phyloP scores from a whole-genome alignment of 306 rosid species.

The Vigna angularis region DNA sequence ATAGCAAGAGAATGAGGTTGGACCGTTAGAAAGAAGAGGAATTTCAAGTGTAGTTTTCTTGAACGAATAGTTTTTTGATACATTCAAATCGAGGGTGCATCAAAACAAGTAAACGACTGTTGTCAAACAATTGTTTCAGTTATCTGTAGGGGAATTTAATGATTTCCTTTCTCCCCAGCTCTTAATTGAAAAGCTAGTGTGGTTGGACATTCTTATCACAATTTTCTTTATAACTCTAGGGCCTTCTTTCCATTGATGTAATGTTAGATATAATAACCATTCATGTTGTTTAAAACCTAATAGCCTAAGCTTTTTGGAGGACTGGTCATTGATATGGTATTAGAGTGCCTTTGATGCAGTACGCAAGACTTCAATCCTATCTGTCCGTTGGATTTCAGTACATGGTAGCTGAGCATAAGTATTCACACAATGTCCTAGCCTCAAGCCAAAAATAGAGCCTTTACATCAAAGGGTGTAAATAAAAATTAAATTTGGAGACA shows the following conservation, averaged over 20 bases:
- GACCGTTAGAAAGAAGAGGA: neutral
- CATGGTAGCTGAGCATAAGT: neutral
- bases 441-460: neutral
- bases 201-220: constrained; percentile 22
- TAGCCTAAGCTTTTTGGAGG: constrained; percentile 5
- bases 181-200: constrained; percentile 12
- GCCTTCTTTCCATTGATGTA: neutral
- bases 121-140: constrained; percentile 20
- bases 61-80: constrained; percentile 24
- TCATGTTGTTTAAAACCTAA: neutral
- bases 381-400: neutral
- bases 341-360: constrained; percentile 10
- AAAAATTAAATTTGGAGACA: neutral
- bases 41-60: constrained; percentile 7
- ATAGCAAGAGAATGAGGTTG: neutral
- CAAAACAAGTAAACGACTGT: neutral
- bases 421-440: neutral
- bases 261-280: constrained; percentile 7
- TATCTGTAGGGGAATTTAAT: neutral
- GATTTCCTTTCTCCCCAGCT: neutral
- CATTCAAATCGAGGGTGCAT: constrained; percentile 9
- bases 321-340: neutral
- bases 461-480: neutral
- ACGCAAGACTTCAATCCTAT: neutral
- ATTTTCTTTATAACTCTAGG: neutral